Conservation (phyloP, 2,329 filamentous ascomycete genomes). For the Nigrospora osmanthi region DNA sequence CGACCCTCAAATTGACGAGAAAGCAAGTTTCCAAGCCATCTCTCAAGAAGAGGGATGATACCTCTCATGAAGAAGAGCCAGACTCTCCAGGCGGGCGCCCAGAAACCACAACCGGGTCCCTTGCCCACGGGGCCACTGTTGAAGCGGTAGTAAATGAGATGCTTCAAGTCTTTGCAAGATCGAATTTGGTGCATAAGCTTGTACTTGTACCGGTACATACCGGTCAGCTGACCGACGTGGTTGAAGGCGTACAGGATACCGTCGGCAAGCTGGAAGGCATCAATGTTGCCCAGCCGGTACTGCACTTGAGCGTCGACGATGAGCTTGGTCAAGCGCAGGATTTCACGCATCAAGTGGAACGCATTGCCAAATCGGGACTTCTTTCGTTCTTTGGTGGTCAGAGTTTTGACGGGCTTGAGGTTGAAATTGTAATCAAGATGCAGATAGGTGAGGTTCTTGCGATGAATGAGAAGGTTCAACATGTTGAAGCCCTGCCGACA, state of each 20-base stretch:
- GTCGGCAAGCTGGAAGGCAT: constrained; percentile 96
- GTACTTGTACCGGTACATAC: constrained; percentile 99
- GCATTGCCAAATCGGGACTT: constrained; percentile 99
- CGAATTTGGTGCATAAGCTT: constrained; percentile 99
- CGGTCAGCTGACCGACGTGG: constrained; percentile 94
- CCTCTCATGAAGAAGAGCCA: constrained; percentile 99
- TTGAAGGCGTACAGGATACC: constrained; percentile 99
- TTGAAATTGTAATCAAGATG: constrained; percentile 99
- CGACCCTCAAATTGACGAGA: constrained; percentile 97
- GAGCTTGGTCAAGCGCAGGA: constrained; percentile 87
- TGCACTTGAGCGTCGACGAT: constrained; percentile 98
- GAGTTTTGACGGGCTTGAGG: constrained; percentile 94
- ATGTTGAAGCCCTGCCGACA: constrained; percentile 99
- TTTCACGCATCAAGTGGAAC: constrained; percentile 98
- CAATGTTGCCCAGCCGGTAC: constrained; percentile 94
- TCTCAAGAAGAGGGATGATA: constrained; percentile 91
- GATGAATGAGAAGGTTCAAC: constrained; percentile 93
- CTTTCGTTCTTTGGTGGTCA: constrained; percentile 98
- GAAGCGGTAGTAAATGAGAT: constrained; percentile 98
- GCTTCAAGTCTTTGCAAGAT: constrained; percentile 97
- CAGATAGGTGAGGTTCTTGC: constrained; percentile 96
- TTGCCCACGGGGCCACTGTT: constrained; percentile 96
- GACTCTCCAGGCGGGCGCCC: constrained; percentile 96
- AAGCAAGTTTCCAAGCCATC: constrained; percentile 94
- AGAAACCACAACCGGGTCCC: constrained; percentile 96